A percentile compares a stretch with the other conserved stretches of the same genome.
These are phyloP conservation scores for Plasmodium ovale DNA, from an alignment of 169 alveolate genomes.

Conservation along the genomic window DNA sequence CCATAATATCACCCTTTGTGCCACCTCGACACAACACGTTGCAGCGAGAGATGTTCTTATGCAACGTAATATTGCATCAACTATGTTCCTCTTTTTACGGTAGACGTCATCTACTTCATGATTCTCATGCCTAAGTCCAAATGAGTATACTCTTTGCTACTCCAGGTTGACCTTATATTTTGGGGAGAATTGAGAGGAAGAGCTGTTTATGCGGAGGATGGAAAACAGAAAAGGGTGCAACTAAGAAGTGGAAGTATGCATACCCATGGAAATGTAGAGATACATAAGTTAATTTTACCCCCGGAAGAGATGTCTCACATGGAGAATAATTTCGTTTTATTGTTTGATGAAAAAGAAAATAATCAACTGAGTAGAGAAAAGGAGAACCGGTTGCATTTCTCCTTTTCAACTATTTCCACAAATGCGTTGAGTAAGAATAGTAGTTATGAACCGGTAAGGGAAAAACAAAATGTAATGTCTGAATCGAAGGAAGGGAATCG, in stretches of 20 bases:
- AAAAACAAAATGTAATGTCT: neutral
- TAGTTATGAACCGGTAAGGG: neutral
- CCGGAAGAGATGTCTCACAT: slow-evolving; percentile 21
- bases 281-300: slow-evolving; percentile 28
- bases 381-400: slow-evolving; percentile 7
- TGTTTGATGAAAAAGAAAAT: slow-evolving; percentile 3
- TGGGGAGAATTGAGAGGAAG: slow-evolving; percentile 21
- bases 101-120: no score
- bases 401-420: slow-evolving; percentile 1
- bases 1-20: no score
- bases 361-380: slow-evolving; percentile 14
- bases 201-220: slow-evolving; percentile 12
- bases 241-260: neutral
- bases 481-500: neutral
- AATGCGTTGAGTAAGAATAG: neutral
- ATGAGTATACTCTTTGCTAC: neutral
- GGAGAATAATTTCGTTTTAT: slow-evolving; percentile 17
- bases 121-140: no score
- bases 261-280: slow-evolving; percentile 29
- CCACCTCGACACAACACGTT: no score
- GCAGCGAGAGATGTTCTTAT: no score
- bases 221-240: neutral
- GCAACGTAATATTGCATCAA: no score
- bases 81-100: no score
- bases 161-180: slow-evolving; percentile 42